These are phyloP conservation scores for Irineochytrium annulatum DNA, from an alignment of 192 early-diverging fungal genomes.

Conservation along the genomic window DNA sequence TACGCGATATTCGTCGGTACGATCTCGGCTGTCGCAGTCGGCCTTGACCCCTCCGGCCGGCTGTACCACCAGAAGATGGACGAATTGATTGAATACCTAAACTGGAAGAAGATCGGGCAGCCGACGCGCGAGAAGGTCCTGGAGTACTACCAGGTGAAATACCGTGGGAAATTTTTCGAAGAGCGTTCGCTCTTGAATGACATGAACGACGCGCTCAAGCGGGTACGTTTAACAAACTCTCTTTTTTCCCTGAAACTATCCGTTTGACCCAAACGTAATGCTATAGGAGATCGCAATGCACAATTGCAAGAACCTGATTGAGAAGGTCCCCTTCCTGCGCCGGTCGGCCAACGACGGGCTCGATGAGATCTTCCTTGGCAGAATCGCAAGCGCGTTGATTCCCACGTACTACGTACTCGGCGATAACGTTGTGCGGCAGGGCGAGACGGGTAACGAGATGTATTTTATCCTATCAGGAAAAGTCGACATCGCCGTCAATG, in stretches of 20 bases:
- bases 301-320: conserved; percentile 45
- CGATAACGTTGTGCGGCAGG: conserved; percentile 46
- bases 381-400: conserved; percentile 36
- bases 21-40: conserved; percentile 45
- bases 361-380: conserved; percentile 37
- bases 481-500: conserved; percentile 33
- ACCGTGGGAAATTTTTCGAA: conserved; percentile 48
- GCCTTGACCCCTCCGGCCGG: conserved; percentile 44
- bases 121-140: conserved; percentile 27
- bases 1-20: conserved; percentile 45
- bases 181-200: conserved; percentile 41
- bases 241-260: not conserved
- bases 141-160: conserved; percentile 47
- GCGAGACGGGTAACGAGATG: conserved; percentile 46
- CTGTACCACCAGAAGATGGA: conserved; percentile 47
- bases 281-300: conserved; percentile 42
- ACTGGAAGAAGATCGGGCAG: conserved; percentile 33
- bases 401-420: conserved; percentile 40
- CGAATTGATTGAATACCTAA: conserved; percentile 53
- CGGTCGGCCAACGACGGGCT: conserved; percentile 36
- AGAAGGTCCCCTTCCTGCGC: conserved; percentile 46
- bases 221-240: conserved; percentile 13
- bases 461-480: conserved; percentile 41
- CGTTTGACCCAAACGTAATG: not conserved
- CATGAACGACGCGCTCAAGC: conserved; percentile 40